A percentile compares a stretch with the other conserved stretches of the same genome.
phyloP scores from a whole-genome alignment of 2,329 filamentous ascomycete species.

The Grosmannia clavigera region DNA sequence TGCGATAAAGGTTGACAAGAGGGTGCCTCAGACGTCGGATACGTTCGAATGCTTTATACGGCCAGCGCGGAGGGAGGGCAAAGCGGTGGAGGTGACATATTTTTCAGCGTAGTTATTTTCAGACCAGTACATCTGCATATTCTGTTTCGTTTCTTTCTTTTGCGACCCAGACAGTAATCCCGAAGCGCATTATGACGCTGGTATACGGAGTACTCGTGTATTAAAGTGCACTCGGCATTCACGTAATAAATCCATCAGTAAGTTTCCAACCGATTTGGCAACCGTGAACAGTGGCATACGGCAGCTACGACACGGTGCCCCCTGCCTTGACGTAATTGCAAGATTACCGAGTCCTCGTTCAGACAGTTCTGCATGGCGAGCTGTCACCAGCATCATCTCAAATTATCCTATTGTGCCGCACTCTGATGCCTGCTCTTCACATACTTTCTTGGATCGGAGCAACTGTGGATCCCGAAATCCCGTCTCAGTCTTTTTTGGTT shows the following conservation, averaged over 20 bases:
- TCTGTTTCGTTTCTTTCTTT: not conserved
- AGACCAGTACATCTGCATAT: not conserved
- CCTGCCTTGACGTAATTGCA: not conserved
- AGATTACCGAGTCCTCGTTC: not conserved
- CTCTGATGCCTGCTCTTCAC: not conserved
- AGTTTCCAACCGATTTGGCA: not conserved
- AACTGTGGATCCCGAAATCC: not conserved
- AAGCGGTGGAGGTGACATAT: not conserved
- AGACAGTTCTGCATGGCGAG: not conserved
- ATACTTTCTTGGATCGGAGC: not conserved
- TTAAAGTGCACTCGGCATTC: not conserved
- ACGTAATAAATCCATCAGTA: not conserved
- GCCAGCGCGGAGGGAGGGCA: no score
- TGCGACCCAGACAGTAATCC: not conserved
- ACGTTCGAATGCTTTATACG: not conserved
- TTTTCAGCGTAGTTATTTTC: not conserved
- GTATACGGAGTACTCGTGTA: not conserved
- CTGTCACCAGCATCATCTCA: not conserved
- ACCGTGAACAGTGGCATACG: not conserved
- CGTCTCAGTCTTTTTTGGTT: not conserved
- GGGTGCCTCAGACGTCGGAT: not conserved
- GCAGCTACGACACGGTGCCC: not conserved
- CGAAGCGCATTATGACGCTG: not conserved
- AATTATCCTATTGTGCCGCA: not conserved
- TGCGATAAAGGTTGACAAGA: not conserved